Evolutionary conservation across 768 basidiomycete genomes (phyloP).

Genomic region (Suillus subaureus): DNA sequence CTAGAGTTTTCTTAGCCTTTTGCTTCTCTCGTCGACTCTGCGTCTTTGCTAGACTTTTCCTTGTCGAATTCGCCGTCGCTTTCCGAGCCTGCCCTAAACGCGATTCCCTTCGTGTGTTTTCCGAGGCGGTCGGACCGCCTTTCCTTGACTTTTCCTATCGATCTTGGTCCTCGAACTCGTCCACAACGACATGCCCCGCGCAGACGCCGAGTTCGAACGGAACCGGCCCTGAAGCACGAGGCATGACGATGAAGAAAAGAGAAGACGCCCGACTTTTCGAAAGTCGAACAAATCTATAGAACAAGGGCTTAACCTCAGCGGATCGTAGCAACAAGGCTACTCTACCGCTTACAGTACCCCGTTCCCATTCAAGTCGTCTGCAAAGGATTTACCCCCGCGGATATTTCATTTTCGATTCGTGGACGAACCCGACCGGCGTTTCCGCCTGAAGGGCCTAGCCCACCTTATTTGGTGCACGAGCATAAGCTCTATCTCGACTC

Average conservation of each 20-base stretch:
- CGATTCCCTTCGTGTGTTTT: neutral
- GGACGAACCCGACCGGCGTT: slow-evolving; percentile 44
- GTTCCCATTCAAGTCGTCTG: slow-evolving; percentile 78
- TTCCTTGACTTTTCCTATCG: neutral
- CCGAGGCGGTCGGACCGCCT: neutral
- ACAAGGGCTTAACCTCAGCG: slow-evolving; percentile 75
- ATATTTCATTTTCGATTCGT: slow-evolving; percentile 67
- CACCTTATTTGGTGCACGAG: slow-evolving; percentile 69
- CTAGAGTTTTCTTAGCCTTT: too few species aligned
- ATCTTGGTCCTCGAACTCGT: neutral
- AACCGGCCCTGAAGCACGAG: slow-evolving; percentile 1
- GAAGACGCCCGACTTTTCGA: slow-evolving; percentile 17
- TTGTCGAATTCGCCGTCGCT: too few species aligned
- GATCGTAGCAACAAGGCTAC: slow-evolving; percentile 81
- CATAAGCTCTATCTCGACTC: slow-evolving; percentile 52
- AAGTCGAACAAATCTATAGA: slow-evolving; percentile 68
- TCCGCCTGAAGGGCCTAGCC: slow-evolving; percentile 51
- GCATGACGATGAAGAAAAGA: neutral
- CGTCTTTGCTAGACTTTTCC: neutral
- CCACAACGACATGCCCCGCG: neutral
- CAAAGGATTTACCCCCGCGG: slow-evolving; percentile 75
- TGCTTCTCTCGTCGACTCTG: slow-evolving; percentile 38
- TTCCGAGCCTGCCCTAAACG: neutral
- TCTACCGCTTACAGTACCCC: slow-evolving; percentile 77
- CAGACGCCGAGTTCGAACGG: neutral